Conservation (phyloP, 306 rosid genomes). For the Fragaria nilgerrensis region DNA sequence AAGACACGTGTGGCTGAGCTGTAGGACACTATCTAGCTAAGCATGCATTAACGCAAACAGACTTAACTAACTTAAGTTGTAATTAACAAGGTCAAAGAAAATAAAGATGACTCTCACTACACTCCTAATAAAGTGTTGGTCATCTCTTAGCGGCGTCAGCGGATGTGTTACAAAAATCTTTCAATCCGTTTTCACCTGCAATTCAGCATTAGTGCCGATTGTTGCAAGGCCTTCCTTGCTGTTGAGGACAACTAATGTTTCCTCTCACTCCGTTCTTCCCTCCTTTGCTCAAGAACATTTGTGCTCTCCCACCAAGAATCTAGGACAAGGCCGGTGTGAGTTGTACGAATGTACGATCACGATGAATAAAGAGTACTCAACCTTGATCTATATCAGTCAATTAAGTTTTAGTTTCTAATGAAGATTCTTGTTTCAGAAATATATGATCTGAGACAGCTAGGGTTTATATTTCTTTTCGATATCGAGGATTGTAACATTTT, state of each 20-base stretch:
- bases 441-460: background rate
- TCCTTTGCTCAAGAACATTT: conserved; percentile 5
- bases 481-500: background rate
- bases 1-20: no score
- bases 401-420: background rate
- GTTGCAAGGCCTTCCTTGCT: background rate
- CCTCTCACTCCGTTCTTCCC: conserved; percentile 16
- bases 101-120: no score
- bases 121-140: no score
- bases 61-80: no score
- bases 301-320: background rate
- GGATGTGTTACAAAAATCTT: background rate
- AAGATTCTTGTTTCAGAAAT: background rate
- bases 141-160: background rate
- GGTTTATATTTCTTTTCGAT: background rate
- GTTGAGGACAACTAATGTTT: background rate
- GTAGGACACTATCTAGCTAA: no score
- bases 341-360: background rate
- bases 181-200: background rate
- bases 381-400: background rate
- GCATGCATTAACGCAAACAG: no score
- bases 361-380: background rate
- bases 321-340: background rate
- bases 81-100: no score
- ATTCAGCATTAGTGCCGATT: background rate